Conservation (phyloP, 2,329 filamentous ascomycete species). For the Bipolaris zeicola region DNA sequence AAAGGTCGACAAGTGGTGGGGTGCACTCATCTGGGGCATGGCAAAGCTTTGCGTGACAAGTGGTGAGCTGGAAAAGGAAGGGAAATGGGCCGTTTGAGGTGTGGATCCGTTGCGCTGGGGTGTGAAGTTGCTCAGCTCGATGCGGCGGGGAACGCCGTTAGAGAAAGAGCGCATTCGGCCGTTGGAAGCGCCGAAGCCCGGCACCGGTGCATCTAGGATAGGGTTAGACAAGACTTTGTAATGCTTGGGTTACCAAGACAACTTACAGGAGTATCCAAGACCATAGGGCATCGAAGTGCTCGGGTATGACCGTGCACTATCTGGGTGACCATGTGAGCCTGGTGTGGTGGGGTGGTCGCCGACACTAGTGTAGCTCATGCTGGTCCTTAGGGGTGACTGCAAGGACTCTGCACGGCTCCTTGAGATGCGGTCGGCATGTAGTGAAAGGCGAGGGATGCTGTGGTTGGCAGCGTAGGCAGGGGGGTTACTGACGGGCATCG, state of each 20-base stretch:
- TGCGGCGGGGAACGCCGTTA: constrained; percentile 46
- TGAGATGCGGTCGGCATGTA: constrained; percentile 51
- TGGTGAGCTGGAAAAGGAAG: constrained; percentile 48
- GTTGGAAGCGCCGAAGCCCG: constrained; percentile 47
- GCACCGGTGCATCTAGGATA: constrained; percentile 44
- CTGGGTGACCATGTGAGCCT: constrained; percentile 32
- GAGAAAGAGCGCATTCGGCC: constrained; percentile 50
- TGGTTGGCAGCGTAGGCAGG: constrained; percentile 47
- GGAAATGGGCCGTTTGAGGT: constrained; percentile 49
- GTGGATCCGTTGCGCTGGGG: constrained; percentile 42
- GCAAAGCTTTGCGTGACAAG: constrained; percentile 46
- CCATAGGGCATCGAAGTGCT: constrained; percentile 48
- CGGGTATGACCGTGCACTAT: constrained; percentile 36
- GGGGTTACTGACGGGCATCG: constrained; percentile 40
- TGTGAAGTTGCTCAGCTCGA: constrained; percentile 50
- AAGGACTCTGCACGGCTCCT: constrained; percentile 51
- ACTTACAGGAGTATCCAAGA: constrained; percentile 47
- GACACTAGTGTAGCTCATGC: constrained; percentile 52
- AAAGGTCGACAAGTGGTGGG: constrained; percentile 48
- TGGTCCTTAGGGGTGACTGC: constrained; percentile 53
- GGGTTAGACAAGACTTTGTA: constrained; percentile 19
- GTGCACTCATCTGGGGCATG: constrained; percentile 48
- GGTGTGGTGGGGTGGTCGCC: constrained; percentile 32
- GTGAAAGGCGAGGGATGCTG: constrained; percentile 50
- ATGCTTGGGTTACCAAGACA: neutral